These are phyloP conservation scores for Leccinum subgranulosum DNA, from an alignment of 768 basidiomycete species.

Conservation along the genomic window DNA sequence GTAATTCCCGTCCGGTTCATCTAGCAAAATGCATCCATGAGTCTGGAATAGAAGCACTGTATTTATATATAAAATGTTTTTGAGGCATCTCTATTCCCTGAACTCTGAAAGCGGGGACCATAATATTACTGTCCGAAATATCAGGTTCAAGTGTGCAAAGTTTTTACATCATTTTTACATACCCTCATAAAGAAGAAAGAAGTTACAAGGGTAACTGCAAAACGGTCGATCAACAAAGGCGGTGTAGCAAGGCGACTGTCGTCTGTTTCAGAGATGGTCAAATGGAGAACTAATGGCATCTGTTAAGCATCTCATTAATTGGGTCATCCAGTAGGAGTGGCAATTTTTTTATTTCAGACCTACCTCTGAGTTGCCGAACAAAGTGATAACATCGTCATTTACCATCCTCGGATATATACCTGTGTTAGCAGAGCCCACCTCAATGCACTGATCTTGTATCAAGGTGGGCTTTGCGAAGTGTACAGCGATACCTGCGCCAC, in stretches of 20 bases:
- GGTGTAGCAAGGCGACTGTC: neutral
- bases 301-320: neutral
- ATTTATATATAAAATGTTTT: neutral
- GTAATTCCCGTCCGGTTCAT: neutral
- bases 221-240: neutral
- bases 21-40: neutral
- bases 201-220: neutral
- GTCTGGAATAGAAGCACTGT: neutral
- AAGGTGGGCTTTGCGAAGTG: conserved; percentile 20
- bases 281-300: neutral
- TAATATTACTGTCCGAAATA: neutral
- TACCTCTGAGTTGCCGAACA: neutral
- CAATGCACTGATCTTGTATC: conserved; percentile 5
- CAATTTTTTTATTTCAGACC: neutral
- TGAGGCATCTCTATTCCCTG: neutral
- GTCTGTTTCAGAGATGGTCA: neutral
- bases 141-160: neutral
- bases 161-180: neutral
- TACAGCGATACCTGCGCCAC: neutral
- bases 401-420: neutral
- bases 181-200: neutral
- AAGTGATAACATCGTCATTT: neutral
- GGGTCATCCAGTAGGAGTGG: neutral
- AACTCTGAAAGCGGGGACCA: neutral
- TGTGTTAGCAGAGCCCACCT: conserved; percentile 3